These are phyloP conservation scores for Sporothrix humicola DNA, from an alignment of 2,329 filamentous ascomycete genomes.

Conservation along the genomic window DNA sequence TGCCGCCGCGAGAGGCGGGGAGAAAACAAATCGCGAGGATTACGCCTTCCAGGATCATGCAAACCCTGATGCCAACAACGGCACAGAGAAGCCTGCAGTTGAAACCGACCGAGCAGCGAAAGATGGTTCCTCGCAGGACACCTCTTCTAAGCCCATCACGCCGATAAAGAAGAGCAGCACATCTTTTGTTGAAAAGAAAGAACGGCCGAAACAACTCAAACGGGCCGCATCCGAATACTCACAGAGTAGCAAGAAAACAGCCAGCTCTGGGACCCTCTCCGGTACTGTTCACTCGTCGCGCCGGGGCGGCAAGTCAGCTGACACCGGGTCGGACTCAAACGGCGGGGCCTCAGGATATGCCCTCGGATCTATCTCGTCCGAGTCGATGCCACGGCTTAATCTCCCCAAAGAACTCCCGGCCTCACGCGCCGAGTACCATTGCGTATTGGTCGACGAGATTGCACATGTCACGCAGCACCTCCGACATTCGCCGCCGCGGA, in stretches of 20 bases:
- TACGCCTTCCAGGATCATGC: neutral
- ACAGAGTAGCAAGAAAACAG: neutral
- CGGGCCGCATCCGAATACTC: neutral
- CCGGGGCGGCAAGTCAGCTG: neutral
- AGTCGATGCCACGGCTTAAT: constrained; percentile 46
- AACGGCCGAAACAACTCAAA: neutral
- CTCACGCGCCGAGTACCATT: constrained; percentile 58
- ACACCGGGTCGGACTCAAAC: neutral
- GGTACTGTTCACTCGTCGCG: neutral
- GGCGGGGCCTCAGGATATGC: constrained; percentile 29
- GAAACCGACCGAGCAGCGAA: neutral
- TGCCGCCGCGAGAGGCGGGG: neutral
- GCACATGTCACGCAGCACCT: constrained; percentile 68
- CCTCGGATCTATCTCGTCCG: constrained; percentile 17
- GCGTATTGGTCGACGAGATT: constrained; percentile 76
- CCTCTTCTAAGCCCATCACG: neutral
- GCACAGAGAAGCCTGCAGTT: neutral
- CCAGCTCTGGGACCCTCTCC: neutral
- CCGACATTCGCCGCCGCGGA: constrained; percentile 60
- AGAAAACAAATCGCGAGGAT: constrained; percentile 3
- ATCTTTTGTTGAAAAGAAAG: neutral
- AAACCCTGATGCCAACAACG: neutral
- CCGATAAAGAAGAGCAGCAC: constrained; percentile 3
- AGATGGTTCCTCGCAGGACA: neutral
- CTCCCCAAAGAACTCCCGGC: constrained; percentile 48